Percentiles rank a stretch among this genome's conserved stretches.
phyloP scores from a whole-genome alignment of 768 basidiomycete species.

The Asterophora parasitica region DNA sequence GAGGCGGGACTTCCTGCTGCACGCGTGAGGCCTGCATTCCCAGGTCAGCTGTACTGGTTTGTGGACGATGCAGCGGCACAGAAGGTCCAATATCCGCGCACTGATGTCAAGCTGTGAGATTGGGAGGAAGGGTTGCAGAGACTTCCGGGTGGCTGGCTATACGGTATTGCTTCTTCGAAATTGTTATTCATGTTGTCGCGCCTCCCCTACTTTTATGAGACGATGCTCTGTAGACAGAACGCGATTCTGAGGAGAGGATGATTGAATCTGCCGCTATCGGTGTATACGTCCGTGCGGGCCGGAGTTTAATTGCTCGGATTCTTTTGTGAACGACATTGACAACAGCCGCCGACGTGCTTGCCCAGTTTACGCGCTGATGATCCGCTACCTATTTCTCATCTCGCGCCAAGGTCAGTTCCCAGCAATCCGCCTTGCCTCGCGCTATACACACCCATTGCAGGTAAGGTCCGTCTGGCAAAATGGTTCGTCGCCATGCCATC shows the following conservation, averaged over 20 bases:
- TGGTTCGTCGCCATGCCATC: slow-evolving; percentile 88
- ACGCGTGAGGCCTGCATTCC: slow-evolving; percentile 68
- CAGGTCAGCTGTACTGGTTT: slow-evolving; percentile 94
- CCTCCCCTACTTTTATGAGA: too few species aligned
- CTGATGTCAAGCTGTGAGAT: slow-evolving; percentile 49
- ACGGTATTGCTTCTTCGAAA: too few species aligned
- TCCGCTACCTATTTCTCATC: slow-evolving; percentile 91
- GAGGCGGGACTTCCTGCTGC: slow-evolving; percentile 79
- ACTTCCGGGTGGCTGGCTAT: too few species aligned
- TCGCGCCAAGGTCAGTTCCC: slow-evolving; percentile 74
- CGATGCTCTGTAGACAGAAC: too few species aligned
- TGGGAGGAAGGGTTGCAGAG: neutral
- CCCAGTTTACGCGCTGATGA: slow-evolving; percentile 39
- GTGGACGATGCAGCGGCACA: slow-evolving; percentile 79
- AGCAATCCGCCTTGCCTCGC: neutral
- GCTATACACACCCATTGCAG: slow-evolving; percentile 31
- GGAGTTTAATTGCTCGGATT: too few species aligned
- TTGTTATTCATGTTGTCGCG: too few species aligned
- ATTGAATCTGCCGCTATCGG: too few species aligned
- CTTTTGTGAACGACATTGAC: too few species aligned
- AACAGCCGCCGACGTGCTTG: too few species aligned
- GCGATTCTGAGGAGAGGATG: too few species aligned
- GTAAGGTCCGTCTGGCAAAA: slow-evolving; percentile 92
- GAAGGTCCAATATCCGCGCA: slow-evolving; percentile 54
- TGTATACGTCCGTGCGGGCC: too few species aligned